phyloP scores from a whole-genome alignment of 1,284 basidiomycete species.

The Quambalaria eucalypti region DNA sequence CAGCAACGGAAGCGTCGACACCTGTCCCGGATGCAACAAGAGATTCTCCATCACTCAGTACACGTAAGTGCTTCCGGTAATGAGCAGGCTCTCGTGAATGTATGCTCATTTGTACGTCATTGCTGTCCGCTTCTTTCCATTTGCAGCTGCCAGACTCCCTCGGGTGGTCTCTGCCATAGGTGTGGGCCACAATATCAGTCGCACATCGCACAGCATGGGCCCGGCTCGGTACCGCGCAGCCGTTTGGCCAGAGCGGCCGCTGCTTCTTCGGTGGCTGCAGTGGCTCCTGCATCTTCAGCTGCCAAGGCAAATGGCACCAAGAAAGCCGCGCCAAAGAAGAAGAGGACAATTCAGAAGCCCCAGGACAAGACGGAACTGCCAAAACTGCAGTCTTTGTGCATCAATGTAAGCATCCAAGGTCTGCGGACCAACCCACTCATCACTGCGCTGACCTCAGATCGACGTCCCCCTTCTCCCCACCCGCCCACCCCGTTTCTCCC shows the following conservation, averaged over 20 bases:
- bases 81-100: conserved; percentile 3
- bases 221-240: conserved; percentile 16
- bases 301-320: too few relatives aligned
- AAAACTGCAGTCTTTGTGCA: conserved; percentile 7
- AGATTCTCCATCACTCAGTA: conserved; percentile 73
- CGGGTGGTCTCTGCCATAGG: conserved; percentile 23
- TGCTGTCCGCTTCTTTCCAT: background rate
- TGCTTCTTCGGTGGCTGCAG: conserved; percentile 9
- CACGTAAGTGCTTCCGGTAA: too few relatives aligned
- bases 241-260: conserved; percentile 11
- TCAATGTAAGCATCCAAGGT: conserved; percentile 51
- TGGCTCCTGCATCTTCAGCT: too few relatives aligned
- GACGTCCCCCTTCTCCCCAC: background rate
- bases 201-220: conserved; percentile 6
- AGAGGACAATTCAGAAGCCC: background rate
- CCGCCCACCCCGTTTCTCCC: background rate
- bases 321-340: background rate
- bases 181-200: conserved; percentile 22
- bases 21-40: conserved; percentile 71
- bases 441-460: conserved; percentile 66
- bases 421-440: too few relatives aligned
- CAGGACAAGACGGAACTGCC: conserved; percentile 1
- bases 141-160: conserved; percentile 10
- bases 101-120: background rate
- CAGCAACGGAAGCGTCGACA: conserved; percentile 63